Evolutionary conservation across 352 stramenopile species (phyloP), one percentile per base, ranked within the genome.

Genomic region (Globisporangium polare): DNA sequence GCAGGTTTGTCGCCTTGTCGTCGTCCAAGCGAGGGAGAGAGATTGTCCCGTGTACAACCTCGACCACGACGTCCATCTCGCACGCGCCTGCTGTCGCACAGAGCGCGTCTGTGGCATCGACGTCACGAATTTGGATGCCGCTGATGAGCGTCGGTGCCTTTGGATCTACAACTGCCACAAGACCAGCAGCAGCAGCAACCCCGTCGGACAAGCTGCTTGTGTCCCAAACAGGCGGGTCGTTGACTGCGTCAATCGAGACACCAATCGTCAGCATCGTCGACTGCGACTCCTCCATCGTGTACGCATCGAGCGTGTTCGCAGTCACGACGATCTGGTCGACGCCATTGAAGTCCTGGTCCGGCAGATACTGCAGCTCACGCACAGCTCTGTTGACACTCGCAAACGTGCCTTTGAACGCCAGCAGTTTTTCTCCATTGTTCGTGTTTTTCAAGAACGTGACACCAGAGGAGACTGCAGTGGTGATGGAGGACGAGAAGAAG

Each of bases 161-260:
- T n/a, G 45, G 35, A 7, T 50, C 47, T 3, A 63, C 39, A n/a
- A 26, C 20, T 20, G 68, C 31, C 12, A 27, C 50, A n/a, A 9
- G 12, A 59, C 62, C n/a, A 60, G 54, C 31, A 45, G 39, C 62
- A 8, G 74, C 66, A 8, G 74, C 66, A 31, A 41, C 61, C 22
- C 59, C 66, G 42, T 26, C 9, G 8, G 17, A 49, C n/a, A 49
- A 49, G n/a, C n/a, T 49, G 24, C 74, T 68, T 13, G 74, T 46
- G 31, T 60, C 78, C 83, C 83, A 92, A 43, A 77, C 53, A 6
- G 83, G 83, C 2, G 71, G 31, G 41, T 92, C 78, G 53, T 92
- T 92, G 2, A 89, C 66, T 0, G 78, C 59, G 15, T 83, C 56
- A 18, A 90, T 61, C 1, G 50, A 52, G 24, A 92, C 75, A 4